Conservation (phyloP, 148 eudicot species). For the Dysphania ambrosioides region DNA sequence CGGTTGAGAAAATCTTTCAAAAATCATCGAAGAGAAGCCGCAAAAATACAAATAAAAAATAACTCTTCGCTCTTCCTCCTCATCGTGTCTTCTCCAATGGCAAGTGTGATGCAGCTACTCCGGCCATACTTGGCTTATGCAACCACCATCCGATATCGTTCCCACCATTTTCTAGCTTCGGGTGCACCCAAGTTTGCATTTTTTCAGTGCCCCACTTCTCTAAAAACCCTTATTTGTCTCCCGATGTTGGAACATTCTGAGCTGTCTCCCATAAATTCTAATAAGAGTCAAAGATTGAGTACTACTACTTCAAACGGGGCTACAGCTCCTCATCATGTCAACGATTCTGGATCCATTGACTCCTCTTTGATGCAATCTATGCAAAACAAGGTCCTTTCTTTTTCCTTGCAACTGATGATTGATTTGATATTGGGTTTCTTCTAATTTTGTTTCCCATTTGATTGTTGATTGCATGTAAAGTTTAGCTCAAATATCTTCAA, state of each 20-base stretch:
- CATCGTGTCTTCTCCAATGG: slow-evolving; percentile 5
- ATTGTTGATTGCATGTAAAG: neutral
- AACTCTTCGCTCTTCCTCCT: neutral
- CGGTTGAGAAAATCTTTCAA: neutral
- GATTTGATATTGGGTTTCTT: neutral
- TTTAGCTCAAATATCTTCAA: neutral
- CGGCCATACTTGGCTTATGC: slow-evolving; percentile 22
- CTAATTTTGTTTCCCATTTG: neutral
- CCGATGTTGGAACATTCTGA: slow-evolving; percentile 2
- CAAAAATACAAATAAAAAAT: neutral
- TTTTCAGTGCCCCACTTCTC: slow-evolving; percentile 7
- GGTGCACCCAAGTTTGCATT: slow-evolving; percentile 7
- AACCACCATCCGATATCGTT: neutral
- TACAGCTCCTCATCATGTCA: slow-evolving; percentile 31
- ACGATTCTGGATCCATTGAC: slow-evolving; percentile 49
- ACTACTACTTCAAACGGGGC: slow-evolving; percentile 37
- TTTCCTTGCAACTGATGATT: slow-evolving; percentile 7
- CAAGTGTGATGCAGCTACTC: slow-evolving; percentile 18
- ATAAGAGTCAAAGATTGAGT: slow-evolving; percentile 27
- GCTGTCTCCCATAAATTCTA: slow-evolving; percentile 5
- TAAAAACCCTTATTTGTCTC: neutral
- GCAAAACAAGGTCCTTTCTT: slow-evolving; percentile 51
- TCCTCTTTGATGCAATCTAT: slow-evolving; percentile 61
- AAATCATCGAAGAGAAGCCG: neutral
- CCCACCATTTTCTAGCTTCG: neutral